Percentiles rank a stretch among this genome's conserved stretches.
Evolutionary conservation across 2,329 filamentous ascomycete genomes (phyloP).

Genomic region (Venturia oleaginea): DNA sequence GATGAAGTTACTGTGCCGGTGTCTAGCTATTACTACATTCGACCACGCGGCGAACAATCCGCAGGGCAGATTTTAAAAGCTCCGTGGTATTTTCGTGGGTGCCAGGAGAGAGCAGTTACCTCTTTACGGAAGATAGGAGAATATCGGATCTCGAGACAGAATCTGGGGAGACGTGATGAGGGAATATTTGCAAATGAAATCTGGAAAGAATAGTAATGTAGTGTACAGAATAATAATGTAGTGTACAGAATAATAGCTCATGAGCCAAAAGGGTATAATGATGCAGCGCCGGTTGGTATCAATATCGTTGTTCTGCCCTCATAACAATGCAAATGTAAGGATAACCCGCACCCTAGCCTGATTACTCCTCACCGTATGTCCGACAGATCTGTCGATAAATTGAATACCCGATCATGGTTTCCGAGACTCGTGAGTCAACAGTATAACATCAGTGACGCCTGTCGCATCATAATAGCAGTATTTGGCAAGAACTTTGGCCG

Average conservation of each 20-base stretch:
- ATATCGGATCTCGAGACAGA: too few species aligned
- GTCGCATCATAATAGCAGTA: neutral
- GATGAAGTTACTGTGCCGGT: too few species aligned
- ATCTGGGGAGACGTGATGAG: neutral
- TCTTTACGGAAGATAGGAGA: too few species aligned
- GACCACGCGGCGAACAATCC: too few species aligned
- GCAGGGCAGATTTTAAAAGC: too few species aligned
- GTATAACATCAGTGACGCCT: neutral
- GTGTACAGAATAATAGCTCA: neutral
- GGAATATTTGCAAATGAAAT: neutral
- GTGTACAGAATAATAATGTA: neutral
- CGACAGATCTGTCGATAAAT: neutral
- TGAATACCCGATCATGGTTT: neutral
- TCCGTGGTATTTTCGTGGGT: too few species aligned
- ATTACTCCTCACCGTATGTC: neutral
- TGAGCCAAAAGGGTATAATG: neutral
- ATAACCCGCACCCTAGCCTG: neutral
- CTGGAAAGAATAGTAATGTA: neutral
- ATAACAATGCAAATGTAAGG: neutral
- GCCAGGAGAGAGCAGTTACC: too few species aligned
- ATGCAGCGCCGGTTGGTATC: neutral
- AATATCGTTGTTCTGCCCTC: neutral
- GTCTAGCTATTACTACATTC: too few species aligned
- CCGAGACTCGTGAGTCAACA: neutral
- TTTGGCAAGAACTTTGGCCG: too few species aligned